These are phyloP conservation scores for Fusarium sp. DNA, from an alignment of 2,329 filamentous ascomycete species.

Conservation along the genomic window DNA sequence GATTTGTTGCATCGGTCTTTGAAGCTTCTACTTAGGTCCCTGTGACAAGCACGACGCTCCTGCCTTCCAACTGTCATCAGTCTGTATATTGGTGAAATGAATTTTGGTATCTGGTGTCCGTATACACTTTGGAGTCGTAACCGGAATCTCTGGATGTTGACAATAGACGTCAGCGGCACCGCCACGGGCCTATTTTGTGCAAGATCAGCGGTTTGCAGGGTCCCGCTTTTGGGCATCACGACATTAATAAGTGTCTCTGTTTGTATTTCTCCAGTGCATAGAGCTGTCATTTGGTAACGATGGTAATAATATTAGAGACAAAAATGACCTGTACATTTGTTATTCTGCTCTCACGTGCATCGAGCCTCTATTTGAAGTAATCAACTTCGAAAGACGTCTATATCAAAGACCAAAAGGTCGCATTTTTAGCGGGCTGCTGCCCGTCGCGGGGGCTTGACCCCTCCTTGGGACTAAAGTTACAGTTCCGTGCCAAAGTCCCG, in stretches of 20 bases:
- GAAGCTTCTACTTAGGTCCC: background rate
- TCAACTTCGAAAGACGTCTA: background rate
- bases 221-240: slow-evolving; percentile 2
- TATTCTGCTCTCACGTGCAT: background rate
- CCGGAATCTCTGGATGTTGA: slow-evolving; percentile 13
- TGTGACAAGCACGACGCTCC: background rate
- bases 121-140: slow-evolving; percentile 6
- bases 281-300: too few species aligned
- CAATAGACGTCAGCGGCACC: slow-evolving; percentile 36
- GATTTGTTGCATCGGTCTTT: too few species aligned
- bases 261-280: background rate
- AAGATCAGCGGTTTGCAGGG: slow-evolving; percentile 16
- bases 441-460: background rate
- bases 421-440: background rate
- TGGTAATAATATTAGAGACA: background rate
- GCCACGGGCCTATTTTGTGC: slow-evolving; percentile 17
- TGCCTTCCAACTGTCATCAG: slow-evolving; percentile 1
- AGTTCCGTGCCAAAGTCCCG: too few species aligned
- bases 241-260: background rate
- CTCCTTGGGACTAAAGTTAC: background rate
- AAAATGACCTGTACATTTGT: background rate
- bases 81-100: slow-evolving; percentile 1
- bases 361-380: background rate
- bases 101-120: slow-evolving; percentile 1
- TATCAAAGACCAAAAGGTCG: background rate